Base-by-base conservation (phyloP, 257 asterid species). In the Fraxinus cuspidata region DNA sequence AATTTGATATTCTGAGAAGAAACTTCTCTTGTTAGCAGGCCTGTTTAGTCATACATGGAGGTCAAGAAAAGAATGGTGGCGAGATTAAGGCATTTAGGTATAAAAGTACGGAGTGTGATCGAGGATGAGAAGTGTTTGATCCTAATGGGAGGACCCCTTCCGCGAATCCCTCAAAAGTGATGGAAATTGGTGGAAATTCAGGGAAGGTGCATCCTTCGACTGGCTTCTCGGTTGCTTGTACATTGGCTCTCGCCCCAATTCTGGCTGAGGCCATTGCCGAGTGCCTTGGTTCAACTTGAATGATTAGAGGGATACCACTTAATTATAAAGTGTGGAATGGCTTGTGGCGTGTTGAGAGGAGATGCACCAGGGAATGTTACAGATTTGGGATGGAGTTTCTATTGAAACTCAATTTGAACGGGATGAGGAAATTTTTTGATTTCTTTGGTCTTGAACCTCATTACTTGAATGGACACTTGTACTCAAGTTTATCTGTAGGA, bases 91-190 rank as follows among this genome's bases (percentile, higher is more conserved):
- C 94, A 92, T 9, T 73, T 92, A 42, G 96, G 99, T 0, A 89
- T 95, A 40, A 85, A 77, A 9, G 97, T 90, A 78, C 86, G 60
- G 83, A 74, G 84, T 13, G 92, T 91, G 44, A 82, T 91, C 2
- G 99, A 95, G 89, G 90, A 88, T 7, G 97, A 92, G 88, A 94
- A 92, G 80, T 90, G 99, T 60, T 42, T 92, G 85, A 92, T 92
- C 49, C 97, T 96, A 1, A 92, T 91, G 99, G 98, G 97, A 7
- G 98, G 99, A 2, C 92, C 97, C n/a, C 88, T 95, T 35, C 98
- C 97, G 0, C 79, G 73, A 78, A 89, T 92, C 58, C 98, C 99
- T 1, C 99, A 94, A 70, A 81, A 7, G 86, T 89, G 73, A 84
- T 91, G 94, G 97, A 96, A 16, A 82, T 92, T 9, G 98, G 97